phyloP scores from a whole-genome alignment of 1,139 yeast genomes.

The Suhomyces choctaworum region DNA sequence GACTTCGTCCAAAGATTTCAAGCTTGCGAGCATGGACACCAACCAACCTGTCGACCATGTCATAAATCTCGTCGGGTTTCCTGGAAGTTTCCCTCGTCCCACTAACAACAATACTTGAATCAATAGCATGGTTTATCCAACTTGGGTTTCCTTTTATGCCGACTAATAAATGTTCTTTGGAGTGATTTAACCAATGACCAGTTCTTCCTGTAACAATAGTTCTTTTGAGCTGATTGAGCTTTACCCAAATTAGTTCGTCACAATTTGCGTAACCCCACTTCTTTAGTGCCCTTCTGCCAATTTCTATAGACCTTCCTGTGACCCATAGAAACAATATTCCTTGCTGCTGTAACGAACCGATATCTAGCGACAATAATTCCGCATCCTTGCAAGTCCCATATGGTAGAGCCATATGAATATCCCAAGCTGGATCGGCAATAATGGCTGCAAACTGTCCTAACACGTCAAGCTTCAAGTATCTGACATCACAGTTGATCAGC shows the following conservation, averaged over 20 bases:
- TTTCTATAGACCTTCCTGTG: constrained; percentile 88
- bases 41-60: constrained; percentile 79
- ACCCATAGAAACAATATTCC: constrained; percentile 89
- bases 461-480: constrained; percentile 62
- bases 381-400: constrained; percentile 75
- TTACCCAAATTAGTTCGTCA: constrained; percentile 88
- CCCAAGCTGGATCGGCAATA: constrained; percentile 92
- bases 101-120: constrained; percentile 76
- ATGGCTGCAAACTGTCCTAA: constrained; percentile 86
- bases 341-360: constrained; percentile 72
- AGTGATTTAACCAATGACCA: constrained; percentile 96
- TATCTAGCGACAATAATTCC: constrained; percentile 65
- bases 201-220: constrained; percentile 95
- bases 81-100: constrained; percentile 85
- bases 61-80: constrained; percentile 88
- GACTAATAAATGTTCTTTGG: constrained; percentile 85
- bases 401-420: constrained; percentile 78
- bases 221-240: constrained; percentile 80
- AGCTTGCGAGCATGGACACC: constrained; percentile 75
- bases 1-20: constrained; percentile 86
- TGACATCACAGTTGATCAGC: constrained; percentile 85
- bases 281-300: constrained; percentile 72
- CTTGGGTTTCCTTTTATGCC: constrained; percentile 78
- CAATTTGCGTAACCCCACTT: constrained; percentile 81
- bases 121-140: constrained; percentile 70